Evolutionary conservation across 1,284 basidiomycete genomes (phyloP).

Genomic region (Irpex sp.): DNA sequence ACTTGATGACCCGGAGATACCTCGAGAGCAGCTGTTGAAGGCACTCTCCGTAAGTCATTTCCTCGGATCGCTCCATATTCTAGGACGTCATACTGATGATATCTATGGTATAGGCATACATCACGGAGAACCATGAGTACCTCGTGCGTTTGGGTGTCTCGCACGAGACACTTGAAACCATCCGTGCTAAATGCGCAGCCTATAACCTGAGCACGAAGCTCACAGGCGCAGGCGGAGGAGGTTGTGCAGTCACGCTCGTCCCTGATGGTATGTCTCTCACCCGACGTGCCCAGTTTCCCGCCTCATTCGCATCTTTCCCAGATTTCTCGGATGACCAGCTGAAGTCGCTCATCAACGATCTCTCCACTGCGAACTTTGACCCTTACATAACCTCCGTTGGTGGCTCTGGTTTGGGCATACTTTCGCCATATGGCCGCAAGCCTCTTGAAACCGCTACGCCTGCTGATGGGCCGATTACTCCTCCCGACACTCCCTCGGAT

Average conservation of each 20-base stretch:
- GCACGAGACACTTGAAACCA: slow-evolving; percentile 84
- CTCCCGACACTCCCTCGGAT: slow-evolving; percentile 42
- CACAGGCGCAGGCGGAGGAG: slow-evolving; percentile 98
- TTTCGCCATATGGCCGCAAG: slow-evolving; percentile 55
- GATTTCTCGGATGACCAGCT: slow-evolving; percentile 64
- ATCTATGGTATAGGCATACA: slow-evolving; percentile 54
- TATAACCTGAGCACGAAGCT: slow-evolving; percentile 90
- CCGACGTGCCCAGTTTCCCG: background rate
- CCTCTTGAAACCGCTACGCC: slow-evolving; percentile 2
- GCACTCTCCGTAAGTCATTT: slow-evolving; percentile 51
- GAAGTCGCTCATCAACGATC: slow-evolving; percentile 51
- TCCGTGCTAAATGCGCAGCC: slow-evolving; percentile 66
- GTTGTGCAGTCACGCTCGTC: slow-evolving; percentile 93
- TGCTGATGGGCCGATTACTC: slow-evolving; percentile 39
- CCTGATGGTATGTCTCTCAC: slow-evolving; percentile 69
- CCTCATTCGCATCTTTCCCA: slow-evolving; percentile 26
- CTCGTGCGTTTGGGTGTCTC: slow-evolving; percentile 91
- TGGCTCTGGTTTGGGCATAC: slow-evolving; percentile 87
- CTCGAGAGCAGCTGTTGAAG: slow-evolving; percentile 57
- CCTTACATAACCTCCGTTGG: slow-evolving; percentile 93
- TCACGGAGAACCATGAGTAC: slow-evolving; percentile 87
- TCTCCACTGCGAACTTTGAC: slow-evolving; percentile 69
- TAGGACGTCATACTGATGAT: background rate
- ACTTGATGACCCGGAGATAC: slow-evolving; percentile 72
- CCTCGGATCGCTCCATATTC: background rate